Percentiles rank a stretch among this genome's conserved stretches.
These are phyloP conservation scores for Tylopilus sp. DNA, from an alignment of 768 basidiomycete genomes.

Conservation along the genomic window DNA sequence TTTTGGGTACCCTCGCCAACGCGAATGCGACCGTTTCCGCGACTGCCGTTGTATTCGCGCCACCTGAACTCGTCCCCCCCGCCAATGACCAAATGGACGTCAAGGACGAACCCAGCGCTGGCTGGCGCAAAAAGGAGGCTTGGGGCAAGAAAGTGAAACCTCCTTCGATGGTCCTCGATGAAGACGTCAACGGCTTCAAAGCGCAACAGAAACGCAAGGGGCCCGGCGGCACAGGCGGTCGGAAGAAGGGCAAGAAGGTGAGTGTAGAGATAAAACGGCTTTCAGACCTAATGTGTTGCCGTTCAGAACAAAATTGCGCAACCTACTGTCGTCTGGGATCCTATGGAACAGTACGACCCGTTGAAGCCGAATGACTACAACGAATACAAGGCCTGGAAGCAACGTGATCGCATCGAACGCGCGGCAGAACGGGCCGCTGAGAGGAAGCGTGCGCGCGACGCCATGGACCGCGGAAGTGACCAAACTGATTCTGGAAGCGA, in stretches of 20 bases:
- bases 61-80: conserved; percentile 50
- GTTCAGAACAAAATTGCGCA: conserved; percentile 59
- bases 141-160: conserved; percentile 92
- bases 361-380: conserved; percentile 84
- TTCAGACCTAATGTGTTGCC: conserved; percentile 1
- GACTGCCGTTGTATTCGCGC: conserved; percentile 69
- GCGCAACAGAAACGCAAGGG: conserved; percentile 51
- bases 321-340: conserved; percentile 65
- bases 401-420: conserved; percentile 69
- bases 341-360: conserved; percentile 75
- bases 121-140: conserved; percentile 49
- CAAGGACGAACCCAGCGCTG: conserved; percentile 26
- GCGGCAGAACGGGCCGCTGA: conserved; percentile 60
- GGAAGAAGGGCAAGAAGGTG: conserved; percentile 62
- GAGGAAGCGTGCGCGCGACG: conserved; percentile 53
- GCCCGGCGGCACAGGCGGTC: conserved; percentile 39
- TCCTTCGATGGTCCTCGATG: conserved; percentile 86
- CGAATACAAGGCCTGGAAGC: conserved; percentile 81
- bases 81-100: conserved; percentile 25
- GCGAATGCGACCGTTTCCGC: conserved; percentile 38
- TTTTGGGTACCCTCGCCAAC: conserved; percentile 30
- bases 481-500: conserved; percentile 73
- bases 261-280: conserved; percentile 7
- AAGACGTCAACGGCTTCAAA: conserved; percentile 84
- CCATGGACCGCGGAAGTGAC: conserved; percentile 44